These are phyloP conservation scores for Thalassiosira profunda DNA, from an alignment of 108 stramenopile species.

Conservation along the genomic window DNA sequence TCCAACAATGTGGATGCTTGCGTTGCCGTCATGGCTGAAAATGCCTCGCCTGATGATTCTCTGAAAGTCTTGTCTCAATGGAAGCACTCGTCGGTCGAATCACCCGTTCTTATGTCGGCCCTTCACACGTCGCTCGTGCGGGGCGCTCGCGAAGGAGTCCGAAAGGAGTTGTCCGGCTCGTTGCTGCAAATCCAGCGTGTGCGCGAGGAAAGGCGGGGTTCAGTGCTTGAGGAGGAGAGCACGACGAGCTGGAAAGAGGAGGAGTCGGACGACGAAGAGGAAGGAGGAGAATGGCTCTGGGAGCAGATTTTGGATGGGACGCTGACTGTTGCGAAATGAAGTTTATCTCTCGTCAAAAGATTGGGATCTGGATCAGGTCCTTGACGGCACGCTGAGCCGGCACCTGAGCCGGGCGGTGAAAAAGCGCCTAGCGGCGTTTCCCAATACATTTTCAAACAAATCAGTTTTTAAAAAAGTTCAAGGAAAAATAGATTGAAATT, in stretches of 20 bases:
- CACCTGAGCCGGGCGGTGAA: too few relatives aligned
- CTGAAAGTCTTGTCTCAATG: slow-evolving; percentile 54
- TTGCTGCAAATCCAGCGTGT: slow-evolving; percentile 68
- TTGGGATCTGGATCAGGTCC: too few relatives aligned
- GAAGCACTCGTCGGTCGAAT: slow-evolving; percentile 25
- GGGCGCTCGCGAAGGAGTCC: slow-evolving; percentile 55
- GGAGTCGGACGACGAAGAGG: slow-evolving; percentile 6
- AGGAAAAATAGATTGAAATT: too few relatives aligned
- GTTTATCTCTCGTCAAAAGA: too few relatives aligned
- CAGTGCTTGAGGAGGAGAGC: slow-evolving; percentile 20
- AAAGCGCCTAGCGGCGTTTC: too few relatives aligned
- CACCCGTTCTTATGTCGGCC: slow-evolving; percentile 29
- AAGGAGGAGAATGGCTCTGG: slow-evolving; percentile 47
- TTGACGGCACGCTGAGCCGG: too few relatives aligned
- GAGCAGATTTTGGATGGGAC: slow-evolving; percentile 48
- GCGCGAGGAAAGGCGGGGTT: slow-evolving; percentile 41
- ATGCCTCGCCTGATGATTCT: slow-evolving; percentile 56
- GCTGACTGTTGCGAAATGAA: slow-evolving; percentile 51
- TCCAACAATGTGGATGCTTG: slow-evolving; percentile 40
- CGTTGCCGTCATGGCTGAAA: slow-evolving; percentile 51
- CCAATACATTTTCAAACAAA: too few relatives aligned
- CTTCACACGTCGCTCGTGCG: slow-evolving; percentile 48
- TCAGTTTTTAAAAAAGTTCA: too few relatives aligned
- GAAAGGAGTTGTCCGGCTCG: slow-evolving; percentile 69
- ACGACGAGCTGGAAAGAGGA: slow-evolving; percentile 5